These are phyloP conservation scores for Apiospora phragmitis DNA, from an alignment of 2,329 filamentous ascomycete species.

Conservation along the genomic window DNA sequence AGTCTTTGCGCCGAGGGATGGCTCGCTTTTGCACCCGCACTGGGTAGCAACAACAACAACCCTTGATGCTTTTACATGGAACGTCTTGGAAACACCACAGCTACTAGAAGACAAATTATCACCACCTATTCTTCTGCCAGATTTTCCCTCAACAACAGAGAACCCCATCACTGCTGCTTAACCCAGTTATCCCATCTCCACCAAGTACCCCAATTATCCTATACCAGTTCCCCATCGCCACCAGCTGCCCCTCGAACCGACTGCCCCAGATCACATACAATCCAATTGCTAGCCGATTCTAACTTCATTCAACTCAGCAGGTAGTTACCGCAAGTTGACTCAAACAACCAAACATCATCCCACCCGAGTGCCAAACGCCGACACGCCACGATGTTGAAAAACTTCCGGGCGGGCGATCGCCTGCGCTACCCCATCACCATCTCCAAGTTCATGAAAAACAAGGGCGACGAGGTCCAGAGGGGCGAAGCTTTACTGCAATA, in stretches of 20 bases:
- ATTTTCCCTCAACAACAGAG: not conserved
- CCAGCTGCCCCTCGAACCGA: not conserved
- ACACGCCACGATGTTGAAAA: slow-evolving; percentile 31
- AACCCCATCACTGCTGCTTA: not conserved
- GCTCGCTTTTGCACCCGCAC: not conserved
- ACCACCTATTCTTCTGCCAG: not conserved
- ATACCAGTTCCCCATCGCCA: not conserved
- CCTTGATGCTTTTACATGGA: not conserved
- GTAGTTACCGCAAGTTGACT: not conserved
- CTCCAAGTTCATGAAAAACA: slow-evolving; percentile 75
- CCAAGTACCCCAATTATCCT: not conserved
- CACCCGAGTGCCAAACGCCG: not conserved
- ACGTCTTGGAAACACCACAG: not conserved
- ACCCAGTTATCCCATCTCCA: not conserved
- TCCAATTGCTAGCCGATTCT: not conserved
- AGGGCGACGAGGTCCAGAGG: slow-evolving; percentile 74
- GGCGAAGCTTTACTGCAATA: slow-evolving; percentile 83
- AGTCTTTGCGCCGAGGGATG: not conserved
- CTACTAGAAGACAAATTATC: not conserved
- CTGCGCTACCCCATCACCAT: slow-evolving; percentile 94
- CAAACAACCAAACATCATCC: not conserved
- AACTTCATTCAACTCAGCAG: not conserved
- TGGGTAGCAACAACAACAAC: not conserved
- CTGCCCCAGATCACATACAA: not conserved
- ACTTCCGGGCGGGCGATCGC: slow-evolving; percentile 56